These are phyloP conservation scores for Penicillium odoratum DNA, from an alignment of 495 filamentous ascomycete genomes.

Conservation along the genomic window DNA sequence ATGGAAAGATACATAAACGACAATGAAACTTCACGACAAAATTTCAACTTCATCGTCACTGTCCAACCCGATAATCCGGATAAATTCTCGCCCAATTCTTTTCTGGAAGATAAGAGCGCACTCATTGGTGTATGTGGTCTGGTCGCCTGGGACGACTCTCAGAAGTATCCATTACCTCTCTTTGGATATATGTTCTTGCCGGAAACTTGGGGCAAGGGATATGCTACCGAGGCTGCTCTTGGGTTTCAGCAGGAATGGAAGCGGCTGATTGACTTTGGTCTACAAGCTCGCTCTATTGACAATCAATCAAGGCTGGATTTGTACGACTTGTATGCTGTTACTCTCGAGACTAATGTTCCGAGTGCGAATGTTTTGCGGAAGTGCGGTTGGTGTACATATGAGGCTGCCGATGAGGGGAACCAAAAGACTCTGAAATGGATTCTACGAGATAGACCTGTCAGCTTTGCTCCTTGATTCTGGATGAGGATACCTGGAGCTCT, in stretches of 20 bases:
- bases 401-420: background rate
- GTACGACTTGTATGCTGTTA: background rate
- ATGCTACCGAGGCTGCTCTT: constrained; percentile 5
- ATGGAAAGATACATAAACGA: constrained; percentile 2
- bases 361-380: constrained; percentile 2
- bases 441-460: background rate
- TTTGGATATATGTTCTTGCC: constrained; percentile 8
- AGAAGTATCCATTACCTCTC: background rate
- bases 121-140: constrained; percentile 8
- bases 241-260: constrained; percentile 2
- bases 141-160: background rate
- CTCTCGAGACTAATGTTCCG: background rate
- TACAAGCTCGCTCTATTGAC: background rate
- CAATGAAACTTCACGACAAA: background rate
- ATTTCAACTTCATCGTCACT: constrained; percentile 7
- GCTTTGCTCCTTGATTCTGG: background rate
- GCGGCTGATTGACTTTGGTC: background rate
- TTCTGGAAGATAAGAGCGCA: background rate
- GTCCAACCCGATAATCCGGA: background rate
- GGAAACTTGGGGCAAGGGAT: constrained; percentile 8
- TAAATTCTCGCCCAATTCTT: background rate
- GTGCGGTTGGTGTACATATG: constrained; percentile 5
- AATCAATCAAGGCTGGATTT: background rate
- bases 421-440: constrained; percentile 1
- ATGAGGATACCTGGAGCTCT: too few relatives aligned